A percentile compares a stretch with the other conserved stretches of the same genome.
phyloP scores from a whole-genome alignment of 2,329 filamentous ascomycete species.

The Zymoseptoria tritici region DNA sequence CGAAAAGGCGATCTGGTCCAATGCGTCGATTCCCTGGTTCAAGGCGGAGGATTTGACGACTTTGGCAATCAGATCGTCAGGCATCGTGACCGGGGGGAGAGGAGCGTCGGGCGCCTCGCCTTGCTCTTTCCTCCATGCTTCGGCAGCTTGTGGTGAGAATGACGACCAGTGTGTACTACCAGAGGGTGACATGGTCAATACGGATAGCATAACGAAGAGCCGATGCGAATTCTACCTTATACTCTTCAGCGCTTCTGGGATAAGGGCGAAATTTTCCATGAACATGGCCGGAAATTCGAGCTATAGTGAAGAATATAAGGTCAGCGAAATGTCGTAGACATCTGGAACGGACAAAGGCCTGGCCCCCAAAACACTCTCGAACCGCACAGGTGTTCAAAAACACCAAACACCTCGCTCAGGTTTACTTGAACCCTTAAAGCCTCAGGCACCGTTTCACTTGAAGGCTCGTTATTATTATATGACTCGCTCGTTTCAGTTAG shows the following conservation, averaged over 20 bases:
- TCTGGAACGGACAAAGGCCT: no score
- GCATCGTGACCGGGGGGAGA: background rate
- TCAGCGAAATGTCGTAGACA: no score
- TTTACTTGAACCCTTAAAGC: no score
- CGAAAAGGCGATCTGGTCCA: background rate
- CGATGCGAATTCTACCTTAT: conserved; percentile 3
- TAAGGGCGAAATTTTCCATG: conserved; percentile 8
- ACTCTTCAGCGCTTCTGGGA: conserved; percentile 2
- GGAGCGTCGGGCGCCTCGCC: background rate
- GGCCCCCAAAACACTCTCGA: no score
- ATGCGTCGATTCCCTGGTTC: background rate
- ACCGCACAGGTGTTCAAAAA: no score
- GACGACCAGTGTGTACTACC: conserved; percentile 4
- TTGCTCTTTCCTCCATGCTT: conserved; percentile 4
- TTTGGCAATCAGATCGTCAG: background rate
- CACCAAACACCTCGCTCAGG: no score
- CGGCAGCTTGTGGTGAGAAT: background rate
- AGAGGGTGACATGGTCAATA: background rate
- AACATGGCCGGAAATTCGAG: conserved; percentile 4
- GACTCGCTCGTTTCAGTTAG: no score
- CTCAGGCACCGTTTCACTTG: no score
- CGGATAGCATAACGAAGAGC: background rate
- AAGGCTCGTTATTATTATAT: no score
- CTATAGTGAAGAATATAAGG: no score
- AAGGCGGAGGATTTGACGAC: background rate